Conservation (phyloP, 1,284 basidiomycete genomes). For the Apiotrichum gracile region DNA sequence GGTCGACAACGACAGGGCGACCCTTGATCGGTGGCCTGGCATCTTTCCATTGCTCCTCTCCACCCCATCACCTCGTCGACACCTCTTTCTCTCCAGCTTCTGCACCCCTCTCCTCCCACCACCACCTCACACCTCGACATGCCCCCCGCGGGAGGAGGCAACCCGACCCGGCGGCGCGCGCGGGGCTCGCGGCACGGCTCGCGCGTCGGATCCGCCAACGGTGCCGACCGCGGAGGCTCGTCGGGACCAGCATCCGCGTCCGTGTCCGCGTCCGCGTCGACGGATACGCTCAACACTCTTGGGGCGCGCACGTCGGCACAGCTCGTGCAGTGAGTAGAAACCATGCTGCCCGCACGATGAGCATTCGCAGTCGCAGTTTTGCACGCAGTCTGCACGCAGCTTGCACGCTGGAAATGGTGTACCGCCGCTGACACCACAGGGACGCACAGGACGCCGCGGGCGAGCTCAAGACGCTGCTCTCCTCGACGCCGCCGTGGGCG, state of each 20-base stretch:
- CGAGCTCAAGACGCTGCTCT: slow-evolving; percentile 50
- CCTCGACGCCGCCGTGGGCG: slow-evolving; percentile 67
- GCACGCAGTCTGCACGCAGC: background rate
- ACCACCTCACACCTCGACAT: too few species aligned
- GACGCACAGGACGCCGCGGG: slow-evolving; percentile 15
- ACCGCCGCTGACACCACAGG: slow-evolving; percentile 7
- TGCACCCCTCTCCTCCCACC: too few species aligned
- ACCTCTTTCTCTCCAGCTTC: too few species aligned
- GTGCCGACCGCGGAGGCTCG: background rate
- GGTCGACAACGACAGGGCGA: too few species aligned
- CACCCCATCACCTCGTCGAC: too few species aligned
- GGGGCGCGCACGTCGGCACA: background rate
- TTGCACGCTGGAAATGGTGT: too few species aligned
- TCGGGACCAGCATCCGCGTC: background rate
- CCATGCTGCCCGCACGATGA: background rate
- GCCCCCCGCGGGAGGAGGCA: too few species aligned
- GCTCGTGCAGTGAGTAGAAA: background rate
- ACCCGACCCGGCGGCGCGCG: slow-evolving; percentile 2
- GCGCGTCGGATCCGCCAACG: background rate
- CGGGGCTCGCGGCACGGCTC: background rate
- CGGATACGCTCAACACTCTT: too few species aligned
- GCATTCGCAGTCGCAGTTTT: background rate
- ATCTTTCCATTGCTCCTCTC: too few species aligned
- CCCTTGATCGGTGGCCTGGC: too few species aligned
- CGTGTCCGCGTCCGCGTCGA: too few species aligned